Evolutionary conservation across 495 filamentous ascomycete species (phyloP).

Genomic region (Talaromyces proteolyticus): DNA sequence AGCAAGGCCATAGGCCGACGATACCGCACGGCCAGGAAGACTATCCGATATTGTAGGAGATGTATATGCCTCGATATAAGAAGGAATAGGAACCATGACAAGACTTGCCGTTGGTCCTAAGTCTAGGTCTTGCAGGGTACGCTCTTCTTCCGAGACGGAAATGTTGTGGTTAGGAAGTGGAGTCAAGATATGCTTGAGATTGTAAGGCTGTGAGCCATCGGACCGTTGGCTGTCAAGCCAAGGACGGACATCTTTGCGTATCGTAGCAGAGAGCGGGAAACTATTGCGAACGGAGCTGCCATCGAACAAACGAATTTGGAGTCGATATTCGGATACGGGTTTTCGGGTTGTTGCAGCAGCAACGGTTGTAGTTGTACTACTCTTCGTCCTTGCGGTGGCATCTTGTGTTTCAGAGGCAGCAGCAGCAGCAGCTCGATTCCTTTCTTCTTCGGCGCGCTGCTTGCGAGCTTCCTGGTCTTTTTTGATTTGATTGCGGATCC

Average conservation of each 20-base stretch:
- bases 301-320: conserved; percentile 83
- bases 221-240: conserved; percentile 63
- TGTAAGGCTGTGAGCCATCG: conserved; percentile 57
- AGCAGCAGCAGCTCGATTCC: conserved; percentile 11
- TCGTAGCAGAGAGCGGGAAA: conserved; percentile 59
- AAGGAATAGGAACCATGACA: conserved; percentile 67
- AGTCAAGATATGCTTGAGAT: conserved; percentile 77
- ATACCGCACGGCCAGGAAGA: conserved; percentile 36
- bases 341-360: conserved; percentile 7
- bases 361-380: not conserved
- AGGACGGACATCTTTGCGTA: conserved; percentile 61
- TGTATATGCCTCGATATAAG: conserved; percentile 56
- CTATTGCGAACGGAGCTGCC: conserved; percentile 68
- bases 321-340: conserved; percentile 38
- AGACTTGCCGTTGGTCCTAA: conserved; percentile 75
- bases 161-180: conserved; percentile 71
- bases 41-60: conserved; percentile 21
- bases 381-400: not conserved
- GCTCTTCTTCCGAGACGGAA: conserved; percentile 65
- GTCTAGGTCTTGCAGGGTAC: conserved; percentile 58
- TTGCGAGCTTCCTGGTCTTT: conserved; percentile 8
- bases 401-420: not conserved
- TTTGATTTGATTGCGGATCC: conserved; percentile 8
- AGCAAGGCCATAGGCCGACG: conserved; percentile 36
- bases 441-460: conserved; percentile 40